Evolutionary conservation across 2,329 filamentous ascomycete species (phyloP).

Genomic region (Fusarium sp.): DNA sequence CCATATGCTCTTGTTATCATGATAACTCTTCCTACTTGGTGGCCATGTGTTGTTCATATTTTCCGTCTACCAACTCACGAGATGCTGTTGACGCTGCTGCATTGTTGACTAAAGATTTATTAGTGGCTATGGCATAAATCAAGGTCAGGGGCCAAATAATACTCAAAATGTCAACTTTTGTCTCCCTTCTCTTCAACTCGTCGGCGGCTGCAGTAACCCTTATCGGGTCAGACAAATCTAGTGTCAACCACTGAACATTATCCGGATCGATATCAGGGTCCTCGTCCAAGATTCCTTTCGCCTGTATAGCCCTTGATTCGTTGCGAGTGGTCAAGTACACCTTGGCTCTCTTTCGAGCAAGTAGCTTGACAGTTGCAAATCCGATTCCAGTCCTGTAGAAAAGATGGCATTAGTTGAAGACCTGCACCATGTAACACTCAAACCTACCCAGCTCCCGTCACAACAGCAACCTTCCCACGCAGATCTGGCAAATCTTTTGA

Average conservation of each 20-base stretch:
- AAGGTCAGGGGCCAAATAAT: neutral
- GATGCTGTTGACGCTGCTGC: slow-evolving; percentile 3
- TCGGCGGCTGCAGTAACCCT: neutral
- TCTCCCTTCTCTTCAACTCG: slow-evolving; percentile 1
- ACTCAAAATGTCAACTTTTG: slow-evolving; percentile 12
- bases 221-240: neutral
- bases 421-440: too few relatives aligned
- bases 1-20: neutral
- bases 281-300: neutral
- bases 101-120: slow-evolving; percentile 43
- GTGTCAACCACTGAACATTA: neutral
- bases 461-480: neutral
- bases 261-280: neutral
- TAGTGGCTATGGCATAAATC: too few relatives aligned
- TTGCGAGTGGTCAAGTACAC: slow-evolving; percentile 6
- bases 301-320: neutral
- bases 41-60: slow-evolving; percentile 44
- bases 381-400: slow-evolving; percentile 6
- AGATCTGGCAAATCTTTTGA: slow-evolving; percentile 4
- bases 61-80: slow-evolving; percentile 21
- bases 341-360: slow-evolving; percentile 2
- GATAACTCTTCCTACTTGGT: slow-evolving; percentile 25
- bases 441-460: slow-evolving; percentile 15
- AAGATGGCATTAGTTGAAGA: neutral
- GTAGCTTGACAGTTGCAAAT: neutral